phyloP scores from a whole-genome alignment of 148 eudicot genomes.

The Rhododendron ferrugineum region DNA sequence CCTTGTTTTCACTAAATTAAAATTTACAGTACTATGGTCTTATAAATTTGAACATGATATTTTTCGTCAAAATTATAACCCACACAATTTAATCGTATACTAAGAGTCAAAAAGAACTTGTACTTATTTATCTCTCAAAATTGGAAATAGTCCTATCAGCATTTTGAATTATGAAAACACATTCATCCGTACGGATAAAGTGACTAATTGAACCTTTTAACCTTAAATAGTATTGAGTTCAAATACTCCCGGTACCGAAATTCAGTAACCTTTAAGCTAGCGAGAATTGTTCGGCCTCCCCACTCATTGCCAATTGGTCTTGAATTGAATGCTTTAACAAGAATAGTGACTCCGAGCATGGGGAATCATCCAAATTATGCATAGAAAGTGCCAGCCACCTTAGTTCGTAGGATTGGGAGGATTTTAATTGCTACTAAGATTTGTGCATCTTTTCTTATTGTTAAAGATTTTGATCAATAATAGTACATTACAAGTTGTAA shows the following conservation, averaged over 20 bases:
- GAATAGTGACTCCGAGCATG: not conserved
- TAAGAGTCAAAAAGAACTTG: not conserved
- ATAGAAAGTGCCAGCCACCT: not conserved
- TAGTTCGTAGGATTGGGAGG: not conserved
- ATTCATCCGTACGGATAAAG: not conserved
- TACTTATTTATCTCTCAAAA: not conserved
- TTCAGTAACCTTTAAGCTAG: no score
- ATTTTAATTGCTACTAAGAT: not conserved
- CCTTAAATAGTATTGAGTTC: no score
- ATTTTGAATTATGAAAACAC: not conserved
- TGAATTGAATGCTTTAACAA: no score
- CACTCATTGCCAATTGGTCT: no score
- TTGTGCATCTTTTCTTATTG: not conserved
- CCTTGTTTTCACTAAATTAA: no score
- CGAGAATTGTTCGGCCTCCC: no score
- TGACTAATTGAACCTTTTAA: not conserved
- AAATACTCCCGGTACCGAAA: no score
- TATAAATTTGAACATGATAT: no score
- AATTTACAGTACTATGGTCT: no score
- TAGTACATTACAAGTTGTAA: no score
- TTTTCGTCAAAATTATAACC: no score
- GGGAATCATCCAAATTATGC: not conserved
- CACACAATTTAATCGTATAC: no score
- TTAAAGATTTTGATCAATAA: not conserved
- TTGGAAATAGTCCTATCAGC: not conserved